Evolutionary conservation across 176 grass and related monocot species (phyloP).

Genomic region (Eleusine coracana): DNA sequence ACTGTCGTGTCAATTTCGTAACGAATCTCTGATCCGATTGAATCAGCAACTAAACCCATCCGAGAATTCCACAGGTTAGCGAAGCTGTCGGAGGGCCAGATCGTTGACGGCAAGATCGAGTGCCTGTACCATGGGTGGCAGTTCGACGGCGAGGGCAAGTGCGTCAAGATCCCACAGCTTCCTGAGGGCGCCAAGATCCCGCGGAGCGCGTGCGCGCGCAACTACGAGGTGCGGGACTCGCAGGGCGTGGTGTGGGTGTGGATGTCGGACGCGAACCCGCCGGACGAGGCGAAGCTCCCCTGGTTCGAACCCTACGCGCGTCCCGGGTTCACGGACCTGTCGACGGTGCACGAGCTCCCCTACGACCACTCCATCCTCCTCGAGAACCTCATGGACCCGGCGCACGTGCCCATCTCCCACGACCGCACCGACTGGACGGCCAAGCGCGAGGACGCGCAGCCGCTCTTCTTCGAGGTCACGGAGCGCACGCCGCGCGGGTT

Average conservation of each 20-base stretch:
- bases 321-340: conserved; percentile 70
- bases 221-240: conserved; percentile 82
- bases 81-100: conserved; percentile 84
- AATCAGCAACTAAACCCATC: too few species aligned
- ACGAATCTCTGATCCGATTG: too few species aligned
- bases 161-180: conserved; percentile 87
- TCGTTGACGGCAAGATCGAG: conserved; percentile 83
- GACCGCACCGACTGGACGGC: conserved; percentile 96
- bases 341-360: conserved; percentile 85
- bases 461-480: conserved; percentile 76
- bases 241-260: conserved; percentile 94
- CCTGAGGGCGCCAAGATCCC: conserved; percentile 86
- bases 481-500: conserved; percentile 69
- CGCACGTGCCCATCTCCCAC: conserved; percentile 94
- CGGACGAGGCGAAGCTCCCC: conserved; percentile 58
- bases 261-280: conserved; percentile 69
- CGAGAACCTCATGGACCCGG: conserved; percentile 97
- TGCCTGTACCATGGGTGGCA: conserved; percentile 98
- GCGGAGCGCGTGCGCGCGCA: conserved; percentile 63
- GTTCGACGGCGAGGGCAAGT: conserved; percentile 91
- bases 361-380: conserved; percentile 99
- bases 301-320: conserved; percentile 78
- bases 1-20: too few species aligned
- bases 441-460: conserved; percentile 83
- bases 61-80: conserved; percentile 53